Percentiles rank a stretch among this genome's conserved stretches.
These are phyloP conservation scores for Sporothrix brunneoviolacea DNA, from an alignment of 2,329 filamentous ascomycete genomes.

Conservation along the genomic window DNA sequence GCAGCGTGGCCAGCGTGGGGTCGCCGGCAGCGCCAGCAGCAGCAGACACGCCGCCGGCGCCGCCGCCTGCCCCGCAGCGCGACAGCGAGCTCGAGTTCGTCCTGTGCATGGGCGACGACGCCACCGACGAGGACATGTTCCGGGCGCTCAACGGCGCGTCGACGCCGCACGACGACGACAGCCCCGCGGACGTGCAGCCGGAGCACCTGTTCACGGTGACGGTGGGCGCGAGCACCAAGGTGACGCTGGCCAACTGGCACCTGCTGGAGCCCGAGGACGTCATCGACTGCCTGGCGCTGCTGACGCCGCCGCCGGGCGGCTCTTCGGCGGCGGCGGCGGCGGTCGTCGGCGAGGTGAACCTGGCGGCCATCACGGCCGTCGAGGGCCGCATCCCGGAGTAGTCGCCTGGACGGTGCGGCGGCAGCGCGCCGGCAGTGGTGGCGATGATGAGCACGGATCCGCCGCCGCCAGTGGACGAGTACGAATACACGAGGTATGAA, in stretches of 20 bases:
- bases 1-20: slow-evolving; percentile 24
- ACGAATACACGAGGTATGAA: slow-evolving; percentile 7
- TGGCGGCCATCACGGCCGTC: slow-evolving; percentile 47
- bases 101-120: slow-evolving; percentile 88
- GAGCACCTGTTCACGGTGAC: slow-evolving; percentile 83
- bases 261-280: slow-evolving; percentile 84
- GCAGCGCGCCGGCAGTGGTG: not conserved
- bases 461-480: not conserved
- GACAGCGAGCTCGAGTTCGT: slow-evolving; percentile 69
- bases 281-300: slow-evolving; percentile 58
- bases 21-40: too few species aligned
- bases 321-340: not conserved
- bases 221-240: slow-evolving; percentile 85
- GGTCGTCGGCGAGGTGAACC: slow-evolving; percentile 46
- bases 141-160: slow-evolving; percentile 62
- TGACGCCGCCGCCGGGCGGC: slow-evolving; percentile 40
- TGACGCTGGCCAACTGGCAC: slow-evolving; percentile 86
- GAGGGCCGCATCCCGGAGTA: slow-evolving; percentile 43
- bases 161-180: slow-evolving; percentile 25
- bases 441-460: too few species aligned
- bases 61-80: too few species aligned
- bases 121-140: slow-evolving; percentile 97
- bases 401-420: not conserved
- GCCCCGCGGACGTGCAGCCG: slow-evolving; percentile 46
- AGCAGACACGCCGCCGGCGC: too few species aligned